Percentiles rank a stretch among this genome's conserved stretches.
These are phyloP conservation scores for Citrus hindsii DNA, from an alignment of 345 rosid species.

Conservation along the genomic window DNA sequence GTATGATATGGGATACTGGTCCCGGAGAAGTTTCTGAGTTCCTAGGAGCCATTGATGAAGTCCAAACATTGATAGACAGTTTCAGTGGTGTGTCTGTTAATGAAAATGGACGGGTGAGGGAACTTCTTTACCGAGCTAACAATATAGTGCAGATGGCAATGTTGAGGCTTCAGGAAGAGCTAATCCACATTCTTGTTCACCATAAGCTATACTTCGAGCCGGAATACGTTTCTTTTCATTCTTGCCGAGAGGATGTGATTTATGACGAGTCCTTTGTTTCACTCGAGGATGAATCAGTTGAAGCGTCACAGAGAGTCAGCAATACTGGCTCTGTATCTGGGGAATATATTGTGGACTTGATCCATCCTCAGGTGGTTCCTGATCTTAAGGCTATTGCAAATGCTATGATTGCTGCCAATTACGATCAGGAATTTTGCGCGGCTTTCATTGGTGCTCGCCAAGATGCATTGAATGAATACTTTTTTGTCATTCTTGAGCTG, in stretches of 20 bases:
- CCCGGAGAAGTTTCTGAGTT: slow-evolving; percentile 36
- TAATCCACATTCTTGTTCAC: slow-evolving; percentile 47
- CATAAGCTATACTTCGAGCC: slow-evolving; percentile 39
- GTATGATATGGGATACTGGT: slow-evolving; percentile 55
- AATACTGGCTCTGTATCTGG: slow-evolving; percentile 14
- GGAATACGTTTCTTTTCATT: slow-evolving; percentile 32
- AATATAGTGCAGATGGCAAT: slow-evolving; percentile 54
- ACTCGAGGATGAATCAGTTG: slow-evolving; percentile 44
- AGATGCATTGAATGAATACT: slow-evolving; percentile 62
- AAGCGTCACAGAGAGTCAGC: slow-evolving; percentile 22
- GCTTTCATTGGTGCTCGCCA: slow-evolving; percentile 43
- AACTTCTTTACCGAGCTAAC: slow-evolving; percentile 44
- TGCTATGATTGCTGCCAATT: slow-evolving; percentile 58
- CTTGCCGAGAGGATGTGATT: slow-evolving; percentile 31
- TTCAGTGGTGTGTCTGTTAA: slow-evolving; percentile 25
- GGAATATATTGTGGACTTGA: slow-evolving; percentile 36
- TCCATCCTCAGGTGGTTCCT: slow-evolving; percentile 47
- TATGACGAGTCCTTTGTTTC: slow-evolving; percentile 63
- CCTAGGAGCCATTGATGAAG: slow-evolving; percentile 48
- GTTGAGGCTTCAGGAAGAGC: slow-evolving; percentile 76
- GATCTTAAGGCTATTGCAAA: slow-evolving; percentile 60
- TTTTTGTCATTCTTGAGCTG: slow-evolving; percentile 40
- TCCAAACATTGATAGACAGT: slow-evolving; percentile 35
- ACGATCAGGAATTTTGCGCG: slow-evolving; percentile 48
- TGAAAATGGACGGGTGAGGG: slow-evolving; percentile 37